Base-by-base conservation (phyloP, 208 protist species). In the Trypanosomatidae sp. region DNA sequence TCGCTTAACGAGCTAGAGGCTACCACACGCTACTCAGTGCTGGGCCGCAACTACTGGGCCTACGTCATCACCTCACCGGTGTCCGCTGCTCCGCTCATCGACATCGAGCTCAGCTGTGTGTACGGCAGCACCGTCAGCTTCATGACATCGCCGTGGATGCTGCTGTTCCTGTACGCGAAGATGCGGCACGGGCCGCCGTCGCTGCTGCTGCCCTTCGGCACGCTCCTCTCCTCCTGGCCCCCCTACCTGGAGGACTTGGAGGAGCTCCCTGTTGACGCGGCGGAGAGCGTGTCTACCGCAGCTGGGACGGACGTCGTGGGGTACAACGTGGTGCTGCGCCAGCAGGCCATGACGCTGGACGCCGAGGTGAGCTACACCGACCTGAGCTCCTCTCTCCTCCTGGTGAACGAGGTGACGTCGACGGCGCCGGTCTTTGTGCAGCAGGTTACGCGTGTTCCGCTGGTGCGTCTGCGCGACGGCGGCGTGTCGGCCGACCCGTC, bases 1-100 rank as follows among this genome's bases (percentile, higher is more conserved):
- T 88, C 88, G n/a, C 83, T 98, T 41, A 96, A 96, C 73, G 89
- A 94, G 73, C 79, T 97, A 52, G 95, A 98, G 74, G 81, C 90
- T 39, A 90, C 83, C 9, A 97, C 93, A 53, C 90, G 91, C 8
- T 92, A 91, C 73, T 90, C 89, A 33, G 78, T 98, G 53, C 84
- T 98, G 3, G 90, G 83, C 19, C 79, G 89, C 15, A 93, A 97
- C 79, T 98, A 97, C 82, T 96, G 88, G 89, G 77, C 86, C 8
- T 94, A 89, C 71, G 71, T 96, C 49, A 83, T 87, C 64, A 86
- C 77, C 1, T 84, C 87, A 1, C 91, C 91, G 5, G 73, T 92
- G 8, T 84, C 86, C 22, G 80, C 78, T 46, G 81, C 89, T 0
- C 89, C 91, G 36, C 74, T 93, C 22, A 87, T 94, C 49, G 91